Percentiles rank a stretch among this genome's conserved stretches.
phyloP scores from a whole-genome alignment of 495 filamentous ascomycete species.

The Annulohypoxylon nitens region DNA sequence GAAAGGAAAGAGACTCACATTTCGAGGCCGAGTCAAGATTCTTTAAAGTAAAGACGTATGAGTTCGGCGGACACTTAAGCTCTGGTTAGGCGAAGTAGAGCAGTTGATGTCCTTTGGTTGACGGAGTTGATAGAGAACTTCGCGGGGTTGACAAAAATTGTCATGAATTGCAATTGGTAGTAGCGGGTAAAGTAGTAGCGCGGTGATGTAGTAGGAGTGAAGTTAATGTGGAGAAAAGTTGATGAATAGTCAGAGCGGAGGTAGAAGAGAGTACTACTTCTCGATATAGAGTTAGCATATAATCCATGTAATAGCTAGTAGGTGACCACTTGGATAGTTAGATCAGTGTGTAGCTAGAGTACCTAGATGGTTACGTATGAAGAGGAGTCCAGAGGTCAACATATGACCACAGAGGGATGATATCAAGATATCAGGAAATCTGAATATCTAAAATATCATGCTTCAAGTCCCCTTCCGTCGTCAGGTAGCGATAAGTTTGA shows the following conservation, averaged over 20 bases:
- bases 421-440: background rate
- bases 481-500: background rate
- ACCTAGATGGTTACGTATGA: background rate
- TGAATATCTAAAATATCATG: background rate
- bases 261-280: conserved; percentile 21
- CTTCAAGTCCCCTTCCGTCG: background rate
- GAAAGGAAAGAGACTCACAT: background rate
- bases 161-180: background rate
- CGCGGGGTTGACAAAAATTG: background rate
- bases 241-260: conserved; percentile 25
- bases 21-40: background rate
- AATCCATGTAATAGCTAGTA: conserved; percentile 5
- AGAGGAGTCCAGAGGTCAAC: conserved; percentile 14
- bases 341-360: conserved; percentile 11
- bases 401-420: conserved; percentile 18
- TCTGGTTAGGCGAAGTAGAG: background rate
- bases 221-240: conserved; percentile 15
- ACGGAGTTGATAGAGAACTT: background rate
- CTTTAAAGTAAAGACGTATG: background rate
- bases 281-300: conserved; percentile 29
- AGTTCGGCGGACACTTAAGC: background rate
- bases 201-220: background rate
- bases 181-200: too few relatives aligned
- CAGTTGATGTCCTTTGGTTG: background rate
- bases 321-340: background rate